A percentile compares a stretch with the other conserved stretches of the same genome.
Evolutionary conservation across 768 basidiomycete genomes (phyloP).

Genomic region (Lentinus brumalis): DNA sequence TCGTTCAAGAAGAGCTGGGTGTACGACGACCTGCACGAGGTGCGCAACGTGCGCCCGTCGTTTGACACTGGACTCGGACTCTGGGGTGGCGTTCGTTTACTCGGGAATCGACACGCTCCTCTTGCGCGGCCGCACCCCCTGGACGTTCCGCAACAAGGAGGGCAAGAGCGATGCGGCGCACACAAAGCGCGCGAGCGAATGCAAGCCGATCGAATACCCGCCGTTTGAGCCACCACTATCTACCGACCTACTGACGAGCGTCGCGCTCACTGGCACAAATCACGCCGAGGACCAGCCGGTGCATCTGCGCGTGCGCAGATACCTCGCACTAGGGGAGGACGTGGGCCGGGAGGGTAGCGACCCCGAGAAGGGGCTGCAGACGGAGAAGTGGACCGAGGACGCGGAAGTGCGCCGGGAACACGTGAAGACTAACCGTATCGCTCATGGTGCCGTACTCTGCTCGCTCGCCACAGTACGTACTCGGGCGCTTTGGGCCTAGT

Average conservation of each 20-base stretch:
- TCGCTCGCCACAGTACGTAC: background rate
- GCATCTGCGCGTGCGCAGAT: slow-evolving; percentile 71
- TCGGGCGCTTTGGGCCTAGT: background rate
- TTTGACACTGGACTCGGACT: slow-evolving; percentile 82
- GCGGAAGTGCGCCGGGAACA: slow-evolving; percentile 56
- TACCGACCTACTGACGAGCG: slow-evolving; percentile 89
- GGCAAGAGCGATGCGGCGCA: slow-evolving; percentile 62
- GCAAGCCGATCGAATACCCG: slow-evolving; percentile 83
- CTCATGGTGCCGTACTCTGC: background rate
- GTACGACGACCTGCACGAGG: slow-evolving; percentile 81
- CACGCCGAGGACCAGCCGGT: slow-evolving; percentile 96
- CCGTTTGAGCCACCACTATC: slow-evolving; percentile 85
- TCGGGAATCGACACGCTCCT: slow-evolving; percentile 87
- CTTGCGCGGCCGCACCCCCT: slow-evolving; percentile 82
- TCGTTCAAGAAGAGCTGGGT: slow-evolving; percentile 81
- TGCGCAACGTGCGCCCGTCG: slow-evolving; percentile 88
- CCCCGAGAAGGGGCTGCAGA: slow-evolving; percentile 21
- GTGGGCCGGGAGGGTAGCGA: slow-evolving; percentile 29
- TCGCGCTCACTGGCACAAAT: slow-evolving; percentile 90
- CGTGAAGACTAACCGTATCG: slow-evolving; percentile 58
- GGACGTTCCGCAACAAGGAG: slow-evolving; percentile 81
- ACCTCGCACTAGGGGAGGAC: slow-evolving; percentile 31
- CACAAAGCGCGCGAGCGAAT: slow-evolving; percentile 67
- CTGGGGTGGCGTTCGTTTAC: slow-evolving; percentile 85
- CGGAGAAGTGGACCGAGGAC: slow-evolving; percentile 42